Evolutionary conservation across 78 protist genomes (phyloP), one percentile per base, ranked within the genome.

Genomic region (Capsaspora owczarzaki): DNA sequence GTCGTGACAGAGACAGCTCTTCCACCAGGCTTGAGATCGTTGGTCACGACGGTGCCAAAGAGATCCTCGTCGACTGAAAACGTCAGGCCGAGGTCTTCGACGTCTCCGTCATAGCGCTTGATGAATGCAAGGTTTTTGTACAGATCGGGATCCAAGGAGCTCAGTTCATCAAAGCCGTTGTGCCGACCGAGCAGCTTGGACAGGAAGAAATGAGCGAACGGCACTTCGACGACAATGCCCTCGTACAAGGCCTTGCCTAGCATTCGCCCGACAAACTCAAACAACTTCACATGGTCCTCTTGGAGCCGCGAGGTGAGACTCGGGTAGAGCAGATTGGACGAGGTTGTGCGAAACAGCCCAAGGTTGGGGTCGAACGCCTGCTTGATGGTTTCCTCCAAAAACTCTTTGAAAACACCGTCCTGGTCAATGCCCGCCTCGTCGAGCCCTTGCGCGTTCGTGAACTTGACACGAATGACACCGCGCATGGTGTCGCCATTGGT

Each of bases 231-330:
- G n/a, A 84, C 41, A 23, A 84, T 61, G 49, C 83, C 83, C 22
- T 84, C 88, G 72, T 78, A 71, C 56, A 84, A 1, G 40, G 80
- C 83, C 82, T 84, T 84, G 44, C 83, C 88, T 0, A 84, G 25
- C 83, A 84, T 47, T 16, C 71, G 20, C 37, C 84, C 77, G 6
- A 80, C 51, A 25, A 70, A 80, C 20, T 47, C 29, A 19, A 80
- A 70, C 31, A 70, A 78, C 14, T 43, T 6, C 38, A 69, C 42
- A 53, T 80, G 84, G 43, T 80, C 33, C 14, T 37, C 43, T 44
- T 40, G 76, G 27, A 68, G 41, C 43, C 12, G 16, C 47, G 77
- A 46, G 40, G 1, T 19, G 33, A 49, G 74, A 16, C 14, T 31
- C n/a, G 82, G 82, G 22, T 79, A 79, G 44, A 79, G 74, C 71